Conservation (phyloP, 768 basidiomycete species). For the Gelatoporia subvermispora region DNA sequence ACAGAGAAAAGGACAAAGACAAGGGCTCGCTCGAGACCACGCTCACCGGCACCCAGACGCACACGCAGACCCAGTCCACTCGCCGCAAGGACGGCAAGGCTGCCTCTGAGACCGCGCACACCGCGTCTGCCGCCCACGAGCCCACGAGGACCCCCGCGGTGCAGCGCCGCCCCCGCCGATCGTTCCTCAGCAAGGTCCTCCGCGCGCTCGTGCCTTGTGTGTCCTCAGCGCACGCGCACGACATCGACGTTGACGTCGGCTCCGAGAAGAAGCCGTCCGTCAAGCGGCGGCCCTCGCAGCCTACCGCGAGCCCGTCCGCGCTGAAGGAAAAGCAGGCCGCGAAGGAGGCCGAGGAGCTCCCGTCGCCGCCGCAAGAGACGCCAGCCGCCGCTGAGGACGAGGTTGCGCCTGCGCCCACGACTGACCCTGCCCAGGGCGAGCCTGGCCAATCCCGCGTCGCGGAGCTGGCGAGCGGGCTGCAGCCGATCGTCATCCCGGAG, state of each 20-base stretch:
- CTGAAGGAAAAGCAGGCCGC: constrained; percentile 24
- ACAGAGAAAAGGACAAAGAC: constrained; percentile 44
- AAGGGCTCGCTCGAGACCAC: constrained; percentile 43
- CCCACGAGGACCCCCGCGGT: constrained; percentile 17
- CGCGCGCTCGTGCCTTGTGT: constrained; percentile 64
- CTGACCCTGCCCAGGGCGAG: neutral
- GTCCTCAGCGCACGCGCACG: constrained; percentile 39
- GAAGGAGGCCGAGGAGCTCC: constrained; percentile 30
- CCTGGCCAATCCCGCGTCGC: constrained; percentile 7
- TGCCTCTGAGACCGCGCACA: constrained; percentile 30
- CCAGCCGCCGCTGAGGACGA: neutral
- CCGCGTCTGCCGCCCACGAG: constrained; percentile 24
- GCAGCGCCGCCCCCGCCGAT: constrained; percentile 36
- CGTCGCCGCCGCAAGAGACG: constrained; percentile 22
- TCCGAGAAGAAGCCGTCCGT: constrained; percentile 15
- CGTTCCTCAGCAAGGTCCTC: constrained; percentile 56
- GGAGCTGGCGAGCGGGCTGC: constrained; percentile 15
- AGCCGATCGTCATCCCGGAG: constrained; percentile 21
- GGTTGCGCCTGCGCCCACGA: neutral
- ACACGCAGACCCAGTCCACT: constrained; percentile 26
- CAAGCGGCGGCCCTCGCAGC: constrained; percentile 4
- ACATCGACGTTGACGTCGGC: constrained; percentile 29
- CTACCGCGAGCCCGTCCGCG: constrained; percentile 8
- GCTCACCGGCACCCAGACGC: constrained; percentile 36
- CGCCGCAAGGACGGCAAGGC: constrained; percentile 28